Evolutionary conservation across 164 flowering plant species (phyloP).

Genomic region (Litsea cubeba): DNA sequence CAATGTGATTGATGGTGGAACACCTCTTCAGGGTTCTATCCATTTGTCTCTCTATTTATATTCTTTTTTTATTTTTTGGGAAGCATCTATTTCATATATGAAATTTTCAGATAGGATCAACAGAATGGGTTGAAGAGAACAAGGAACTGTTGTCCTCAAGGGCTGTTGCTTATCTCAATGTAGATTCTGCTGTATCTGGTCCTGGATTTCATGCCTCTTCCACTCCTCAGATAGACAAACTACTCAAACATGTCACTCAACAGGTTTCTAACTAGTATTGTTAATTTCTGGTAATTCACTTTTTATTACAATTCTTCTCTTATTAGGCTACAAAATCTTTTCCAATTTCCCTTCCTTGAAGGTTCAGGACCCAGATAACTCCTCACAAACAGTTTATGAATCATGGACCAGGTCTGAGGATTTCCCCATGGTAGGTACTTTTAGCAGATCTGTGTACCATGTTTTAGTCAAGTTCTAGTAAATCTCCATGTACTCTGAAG

Average conservation of each 20-base stretch:
- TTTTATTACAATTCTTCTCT: background rate
- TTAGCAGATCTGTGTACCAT: background rate
- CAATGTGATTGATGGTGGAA: background rate
- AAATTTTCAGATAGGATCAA: conserved; percentile 57
- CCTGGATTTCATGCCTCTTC: conserved; percentile 60
- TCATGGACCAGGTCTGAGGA: conserved; percentile 45
- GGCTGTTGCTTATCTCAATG: conserved; percentile 70
- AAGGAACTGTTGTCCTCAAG: conserved; percentile 56
- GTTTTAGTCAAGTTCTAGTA: background rate
- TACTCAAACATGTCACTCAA: conserved; percentile 51
- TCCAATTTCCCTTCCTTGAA: conserved; percentile 21
- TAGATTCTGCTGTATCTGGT: conserved; percentile 57
- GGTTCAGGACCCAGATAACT: conserved; percentile 74
- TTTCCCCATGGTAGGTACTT: conserved; percentile 33
- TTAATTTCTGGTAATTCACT: background rate
- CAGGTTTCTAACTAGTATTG: conserved; percentile 33
- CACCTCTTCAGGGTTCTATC: too few species aligned
- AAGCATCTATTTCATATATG: background rate
- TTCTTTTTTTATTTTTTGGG: background rate
- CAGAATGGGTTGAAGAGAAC: conserved; percentile 88
- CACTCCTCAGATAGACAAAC: conserved; percentile 78
- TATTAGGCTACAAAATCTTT: background rate
- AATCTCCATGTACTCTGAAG: background rate
- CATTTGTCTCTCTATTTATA: background rate
- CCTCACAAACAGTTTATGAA: conserved; percentile 55